Percentiles rank a stretch among this genome's conserved stretches.
These are phyloP conservation scores for Xenoacremonium recifei DNA, from an alignment of 2,329 filamentous ascomycete genomes.

Conservation along the genomic window DNA sequence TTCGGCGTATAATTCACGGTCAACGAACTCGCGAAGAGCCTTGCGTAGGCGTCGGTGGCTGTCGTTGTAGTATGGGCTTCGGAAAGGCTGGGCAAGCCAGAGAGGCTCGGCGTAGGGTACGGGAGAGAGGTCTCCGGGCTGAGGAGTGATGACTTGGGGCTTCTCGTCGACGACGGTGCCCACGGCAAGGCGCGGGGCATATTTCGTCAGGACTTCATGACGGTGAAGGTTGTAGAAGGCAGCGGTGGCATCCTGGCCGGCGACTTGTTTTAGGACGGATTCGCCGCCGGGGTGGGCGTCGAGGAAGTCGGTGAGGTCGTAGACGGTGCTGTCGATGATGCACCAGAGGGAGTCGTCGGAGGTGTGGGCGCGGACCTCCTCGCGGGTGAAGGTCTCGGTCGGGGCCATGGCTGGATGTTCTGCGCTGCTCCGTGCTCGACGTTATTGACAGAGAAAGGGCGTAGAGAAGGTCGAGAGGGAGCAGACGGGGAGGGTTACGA, in stretches of 20 bases:
- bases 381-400: slow-evolving; percentile 54
- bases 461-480: not conserved
- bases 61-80: slow-evolving; percentile 77
- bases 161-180: slow-evolving; percentile 74
- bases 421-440: not conserved
- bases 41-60: slow-evolving; percentile 67
- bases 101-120: slow-evolving; percentile 85
- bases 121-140: slow-evolving; percentile 68
- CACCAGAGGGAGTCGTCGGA: slow-evolving; percentile 76
- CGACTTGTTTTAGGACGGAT: slow-evolving; percentile 76
- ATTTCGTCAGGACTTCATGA: slow-evolving; percentile 84
- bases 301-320: slow-evolving; percentile 81
- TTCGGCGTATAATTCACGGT: slow-evolving; percentile 69
- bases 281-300: slow-evolving; percentile 83
- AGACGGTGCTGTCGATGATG: slow-evolving; percentile 83
- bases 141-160: slow-evolving; percentile 67
- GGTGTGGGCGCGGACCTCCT: slow-evolving; percentile 73
- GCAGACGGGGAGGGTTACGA: not conserved
- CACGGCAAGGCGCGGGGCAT: slow-evolving; percentile 70
- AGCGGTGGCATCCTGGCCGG: slow-evolving; percentile 75
- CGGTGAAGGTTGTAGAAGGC: slow-evolving; percentile 92
- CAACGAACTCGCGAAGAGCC: slow-evolving; percentile 71
- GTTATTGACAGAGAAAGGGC: not conserved
- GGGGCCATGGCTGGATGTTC: slow-evolving; percentile 28
- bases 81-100: slow-evolving; percentile 77